Evolutionary conservation across 768 basidiomycete species (phyloP).

Genomic region (Albatrellus ellisii): DNA sequence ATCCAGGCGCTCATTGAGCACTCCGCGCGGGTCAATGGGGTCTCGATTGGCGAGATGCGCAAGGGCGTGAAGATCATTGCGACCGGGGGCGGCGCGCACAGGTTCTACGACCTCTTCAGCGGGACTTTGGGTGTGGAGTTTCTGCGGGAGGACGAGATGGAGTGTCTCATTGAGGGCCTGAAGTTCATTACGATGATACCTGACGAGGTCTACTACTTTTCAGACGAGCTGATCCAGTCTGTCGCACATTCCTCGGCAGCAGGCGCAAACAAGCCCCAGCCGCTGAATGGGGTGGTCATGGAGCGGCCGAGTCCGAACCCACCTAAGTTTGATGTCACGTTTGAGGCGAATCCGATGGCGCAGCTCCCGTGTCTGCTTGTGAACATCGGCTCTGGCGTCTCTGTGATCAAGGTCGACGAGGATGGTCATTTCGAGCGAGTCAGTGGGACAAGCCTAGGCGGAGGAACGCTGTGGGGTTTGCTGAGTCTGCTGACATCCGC

Average conservation of each 20-base stretch:
- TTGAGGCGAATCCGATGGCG: slow-evolving; percentile 70
- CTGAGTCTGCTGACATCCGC: slow-evolving; percentile 92
- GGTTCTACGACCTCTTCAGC: slow-evolving; percentile 76
- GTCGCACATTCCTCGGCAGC: slow-evolving; percentile 26
- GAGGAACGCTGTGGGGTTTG: slow-evolving; percentile 95
- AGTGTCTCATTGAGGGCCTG: slow-evolving; percentile 91
- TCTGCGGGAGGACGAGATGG: slow-evolving; percentile 94
- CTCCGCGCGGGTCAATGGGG: slow-evolving; percentile 76
- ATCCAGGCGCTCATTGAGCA: slow-evolving; percentile 77
- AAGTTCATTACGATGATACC: slow-evolving; percentile 95
- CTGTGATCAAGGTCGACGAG: slow-evolving; percentile 93
- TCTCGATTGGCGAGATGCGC: slow-evolving; percentile 84
- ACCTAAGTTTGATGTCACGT: slow-evolving; percentile 79
- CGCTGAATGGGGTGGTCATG: slow-evolving; percentile 22
- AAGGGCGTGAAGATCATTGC: slow-evolving; percentile 89
- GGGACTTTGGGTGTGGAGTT: slow-evolving; percentile 74
- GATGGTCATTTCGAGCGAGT: slow-evolving; percentile 94
- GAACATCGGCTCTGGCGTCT: slow-evolving; percentile 97
- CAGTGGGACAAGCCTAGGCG: slow-evolving; percentile 92
- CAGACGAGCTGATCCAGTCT: slow-evolving; percentile 85
- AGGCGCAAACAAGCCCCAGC: background rate
- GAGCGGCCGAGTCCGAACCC: slow-evolving; percentile 87
- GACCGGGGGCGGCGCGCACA: slow-evolving; percentile 95
- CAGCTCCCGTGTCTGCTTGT: slow-evolving; percentile 94
- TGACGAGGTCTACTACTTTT: slow-evolving; percentile 97